phyloP scores from a whole-genome alignment of 257 asterid species.

The Ocimum tenuiflorum region DNA sequence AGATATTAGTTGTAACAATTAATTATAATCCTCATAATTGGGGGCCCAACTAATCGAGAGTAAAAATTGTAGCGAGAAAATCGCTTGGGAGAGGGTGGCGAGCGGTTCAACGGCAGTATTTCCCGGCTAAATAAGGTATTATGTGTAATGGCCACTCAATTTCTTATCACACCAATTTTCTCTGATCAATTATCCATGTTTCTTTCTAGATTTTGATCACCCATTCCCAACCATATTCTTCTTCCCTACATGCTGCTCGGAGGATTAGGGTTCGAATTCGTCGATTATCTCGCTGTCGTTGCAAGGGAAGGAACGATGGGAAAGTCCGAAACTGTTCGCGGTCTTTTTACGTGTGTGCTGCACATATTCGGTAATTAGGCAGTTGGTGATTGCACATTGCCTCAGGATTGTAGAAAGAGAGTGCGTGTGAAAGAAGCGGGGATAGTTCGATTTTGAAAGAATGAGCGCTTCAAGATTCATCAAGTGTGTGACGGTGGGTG shows the following conservation, averaged over 20 bases:
- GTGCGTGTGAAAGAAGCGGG: slow-evolving; percentile 4
- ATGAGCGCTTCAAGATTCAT: slow-evolving; percentile 72
- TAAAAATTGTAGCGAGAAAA: slow-evolving; percentile 24
- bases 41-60: neutral
- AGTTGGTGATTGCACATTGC: slow-evolving; percentile 20
- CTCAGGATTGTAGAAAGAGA: slow-evolving; percentile 14
- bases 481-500: slow-evolving; percentile 66
- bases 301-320: slow-evolving; percentile 24
- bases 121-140: slow-evolving; percentile 34
- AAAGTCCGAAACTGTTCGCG: slow-evolving; percentile 7
- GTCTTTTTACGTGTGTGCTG: slow-evolving; percentile 1
- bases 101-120: slow-evolving; percentile 44
- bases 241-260: slow-evolving; percentile 16
- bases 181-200: slow-evolving; percentile 15
- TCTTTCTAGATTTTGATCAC: slow-evolving; percentile 24
- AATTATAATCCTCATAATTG: neutral
- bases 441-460: slow-evolving; percentile 18
- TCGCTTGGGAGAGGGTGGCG: slow-evolving; percentile 18
- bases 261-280: slow-evolving; percentile 25
- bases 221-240: slow-evolving; percentile 22
- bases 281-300: slow-evolving; percentile 14
- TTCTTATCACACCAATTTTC: slow-evolving; percentile 8
- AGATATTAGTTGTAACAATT: neutral
- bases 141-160: slow-evolving; percentile 27
- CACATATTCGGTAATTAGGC: slow-evolving; percentile 21